Evolutionary conservation across 1,139 yeast species (phyloP), one percentile per base, ranked within the genome.

Genomic region (Diutina neorugosa): DNA sequence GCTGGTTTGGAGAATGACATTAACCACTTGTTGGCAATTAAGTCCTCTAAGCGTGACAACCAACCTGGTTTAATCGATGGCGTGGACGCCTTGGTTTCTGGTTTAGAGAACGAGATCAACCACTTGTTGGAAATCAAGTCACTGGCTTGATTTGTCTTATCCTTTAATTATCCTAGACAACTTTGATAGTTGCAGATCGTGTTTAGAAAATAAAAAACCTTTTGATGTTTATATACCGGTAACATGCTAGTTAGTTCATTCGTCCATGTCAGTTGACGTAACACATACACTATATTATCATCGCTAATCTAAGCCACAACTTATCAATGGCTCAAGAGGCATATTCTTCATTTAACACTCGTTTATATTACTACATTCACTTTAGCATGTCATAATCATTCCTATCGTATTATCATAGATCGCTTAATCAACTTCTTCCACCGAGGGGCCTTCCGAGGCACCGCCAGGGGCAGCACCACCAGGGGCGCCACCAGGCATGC

Each of bases 401-500:
- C 37, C 37, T 31, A 31, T 31, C 37, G 16, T 14, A 31, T 31
- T 11, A 31, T 31, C 37, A 31, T 31, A 23, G 16, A 1, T 44
- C 23, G 21, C 20, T 44, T 49, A 49, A 21, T 49, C 52, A 12
- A 49, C 52, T 40, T 49, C 52, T 37, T 49, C 52, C 34, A 49
- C 52, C 14, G 52, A 31, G n/a, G 52, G 52, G n/a, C 52, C 52
- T 59, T 23, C 43, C n/a, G 37, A 31, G 14, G 37, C 37, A 18
- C 18, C 42, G 12, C 43, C 43, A 37, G n/a, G n/a, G n/a, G 52
- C 43, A 12, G 20, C 42, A 21, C 46, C 52, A 50, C 40, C 27
- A 14, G 52, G 42, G 14, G 43, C 52, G n/a, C 27, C 19, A 19
- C 46, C 46, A 18, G 46, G 23, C 9, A 14, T 2, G 4, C 55